phyloP scores from a whole-genome alignment of 805 yeast genomes.

The Candida coleopterorum region DNA sequence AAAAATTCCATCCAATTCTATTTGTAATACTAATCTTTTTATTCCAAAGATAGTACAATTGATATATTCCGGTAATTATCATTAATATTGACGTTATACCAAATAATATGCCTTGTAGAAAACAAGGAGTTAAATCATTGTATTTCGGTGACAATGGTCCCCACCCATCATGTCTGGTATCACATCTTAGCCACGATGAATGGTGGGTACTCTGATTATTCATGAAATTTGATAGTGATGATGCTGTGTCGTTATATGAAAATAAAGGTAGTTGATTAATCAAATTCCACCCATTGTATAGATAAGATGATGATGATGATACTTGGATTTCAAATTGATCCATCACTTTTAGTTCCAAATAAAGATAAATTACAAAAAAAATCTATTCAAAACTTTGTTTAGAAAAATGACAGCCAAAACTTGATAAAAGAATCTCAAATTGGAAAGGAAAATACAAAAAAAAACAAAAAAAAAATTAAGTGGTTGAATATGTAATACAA shows the following conservation, averaged over 20 bases:
- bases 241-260: neutral
- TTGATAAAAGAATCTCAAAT: too few relatives aligned
- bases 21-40: slow-evolving; percentile 22
- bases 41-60: slow-evolving; percentile 27
- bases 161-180: slow-evolving; percentile 38
- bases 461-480: too few relatives aligned
- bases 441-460: too few relatives aligned
- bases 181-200: slow-evolving; percentile 12
- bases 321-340: slow-evolving; percentile 4
- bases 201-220: neutral
- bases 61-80: slow-evolving; percentile 39
- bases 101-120: slow-evolving; percentile 49
- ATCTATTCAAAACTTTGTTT: too few relatives aligned
- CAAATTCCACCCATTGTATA: slow-evolving; percentile 11
- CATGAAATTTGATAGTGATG: neutral
- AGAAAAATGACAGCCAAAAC: too few relatives aligned
- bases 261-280: slow-evolving; percentile 14
- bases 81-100: slow-evolving; percentile 38
- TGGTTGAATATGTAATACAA: too few relatives aligned
- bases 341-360: neutral
- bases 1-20: slow-evolving; percentile 34
- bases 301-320: neutral
- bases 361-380: too few relatives aligned
- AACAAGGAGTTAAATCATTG: slow-evolving; percentile 58
- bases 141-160: slow-evolving; percentile 32